A percentile compares a stretch with the other conserved stretches of the same genome.
These are phyloP conservation scores for Gentiana macrophylla DNA, from an alignment of 257 asterid species.

Conservation along the genomic window DNA sequence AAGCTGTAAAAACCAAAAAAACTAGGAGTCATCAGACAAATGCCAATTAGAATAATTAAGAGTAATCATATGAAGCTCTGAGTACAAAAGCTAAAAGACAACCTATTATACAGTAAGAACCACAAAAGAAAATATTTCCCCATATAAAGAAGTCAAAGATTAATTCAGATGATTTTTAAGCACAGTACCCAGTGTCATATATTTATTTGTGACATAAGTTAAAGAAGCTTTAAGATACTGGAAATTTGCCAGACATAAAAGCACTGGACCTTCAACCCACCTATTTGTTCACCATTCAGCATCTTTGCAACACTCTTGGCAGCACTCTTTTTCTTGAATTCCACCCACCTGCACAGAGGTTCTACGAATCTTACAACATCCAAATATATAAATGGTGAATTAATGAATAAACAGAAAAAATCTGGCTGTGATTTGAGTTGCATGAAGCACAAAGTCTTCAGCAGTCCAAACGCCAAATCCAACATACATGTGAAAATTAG, in stretches of 20 bases:
- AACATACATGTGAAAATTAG: too few species aligned
- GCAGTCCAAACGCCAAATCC: too few species aligned
- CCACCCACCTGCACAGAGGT: constrained; percentile 67
- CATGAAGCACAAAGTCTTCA: too few species aligned
- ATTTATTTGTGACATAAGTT: not conserved
- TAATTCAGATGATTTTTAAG: not conserved
- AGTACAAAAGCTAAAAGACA: too few species aligned
- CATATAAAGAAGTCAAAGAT: not conserved
- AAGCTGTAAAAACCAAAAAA: not conserved
- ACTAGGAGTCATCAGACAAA: too few species aligned
- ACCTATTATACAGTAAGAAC: not conserved
- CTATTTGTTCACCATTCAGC: constrained; percentile 79
- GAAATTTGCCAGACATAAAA: too few species aligned
- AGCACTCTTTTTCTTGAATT: constrained; percentile 63
- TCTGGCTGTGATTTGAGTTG: too few species aligned
- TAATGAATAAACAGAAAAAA: not conserved
- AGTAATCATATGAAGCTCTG: too few species aligned
- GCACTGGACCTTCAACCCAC: constrained; percentile 18
- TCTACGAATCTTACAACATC: not conserved
- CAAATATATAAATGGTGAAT: not conserved
- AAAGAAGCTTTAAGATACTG: not conserved
- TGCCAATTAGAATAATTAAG: too few species aligned
- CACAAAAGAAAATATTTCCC: too few species aligned
- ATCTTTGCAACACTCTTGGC: constrained; percentile 77
- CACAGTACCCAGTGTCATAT: not conserved